A percentile compares a stretch with the other conserved stretches of the same genome.
phyloP scores from a whole-genome alignment of 2,329 filamentous ascomycete species.

The Decorospora gaudefroyi region DNA sequence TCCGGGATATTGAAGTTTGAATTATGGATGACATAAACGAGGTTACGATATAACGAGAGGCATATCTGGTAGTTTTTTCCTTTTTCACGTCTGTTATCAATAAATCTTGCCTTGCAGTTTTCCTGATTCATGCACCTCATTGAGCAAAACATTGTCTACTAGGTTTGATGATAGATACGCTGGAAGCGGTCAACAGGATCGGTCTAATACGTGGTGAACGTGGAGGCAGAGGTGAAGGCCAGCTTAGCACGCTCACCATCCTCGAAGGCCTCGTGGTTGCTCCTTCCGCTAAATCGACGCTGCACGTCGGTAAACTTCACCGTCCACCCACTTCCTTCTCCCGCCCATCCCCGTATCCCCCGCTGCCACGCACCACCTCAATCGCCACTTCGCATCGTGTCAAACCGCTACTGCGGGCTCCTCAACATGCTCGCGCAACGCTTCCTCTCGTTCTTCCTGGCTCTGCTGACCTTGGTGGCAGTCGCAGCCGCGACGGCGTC shows the following conservation, averaged over 20 bases:
- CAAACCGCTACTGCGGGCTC: neutral
- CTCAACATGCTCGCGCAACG: conserved; percentile 2
- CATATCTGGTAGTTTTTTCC: neutral
- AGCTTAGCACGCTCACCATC: neutral
- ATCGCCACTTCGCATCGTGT: neutral
- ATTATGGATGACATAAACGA: neutral
- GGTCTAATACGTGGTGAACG: too few species aligned
- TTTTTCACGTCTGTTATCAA: neutral
- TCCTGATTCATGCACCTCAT: too few species aligned
- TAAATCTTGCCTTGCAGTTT: neutral
- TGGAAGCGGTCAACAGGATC: too few species aligned
- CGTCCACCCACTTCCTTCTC: neutral
- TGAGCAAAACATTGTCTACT: too few species aligned
- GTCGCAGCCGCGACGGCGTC: neutral
- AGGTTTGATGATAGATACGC: too few species aligned
- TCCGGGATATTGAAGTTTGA: too few species aligned
- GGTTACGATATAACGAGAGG: conserved; percentile 4
- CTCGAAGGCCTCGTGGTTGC: conserved; percentile 5
- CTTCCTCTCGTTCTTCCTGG: conserved; percentile 1
- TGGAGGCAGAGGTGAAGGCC: neutral
- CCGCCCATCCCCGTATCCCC: neutral
- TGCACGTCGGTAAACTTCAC: neutral
- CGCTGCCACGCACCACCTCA: neutral
- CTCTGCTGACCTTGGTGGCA: conserved; percentile 1
- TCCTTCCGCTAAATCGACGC: neutral